Conservation (phyloP, 2,329 filamentous ascomycete genomes). For the Stagonosporopsis cucurbitacearum region DNA sequence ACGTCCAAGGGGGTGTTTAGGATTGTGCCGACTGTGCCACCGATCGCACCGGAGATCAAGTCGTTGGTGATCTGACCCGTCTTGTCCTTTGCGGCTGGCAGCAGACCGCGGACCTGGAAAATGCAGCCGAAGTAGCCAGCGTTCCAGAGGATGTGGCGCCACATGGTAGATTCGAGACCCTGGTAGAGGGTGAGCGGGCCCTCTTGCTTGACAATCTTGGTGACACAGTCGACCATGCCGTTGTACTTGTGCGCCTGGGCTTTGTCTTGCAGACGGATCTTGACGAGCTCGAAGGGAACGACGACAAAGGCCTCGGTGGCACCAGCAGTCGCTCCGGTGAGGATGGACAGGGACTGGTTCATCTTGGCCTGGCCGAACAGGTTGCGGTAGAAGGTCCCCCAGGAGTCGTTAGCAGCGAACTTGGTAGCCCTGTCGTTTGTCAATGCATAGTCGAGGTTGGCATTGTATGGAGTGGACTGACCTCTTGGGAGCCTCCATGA, state of each 20-base stretch:
- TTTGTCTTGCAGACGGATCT: slow-evolving; percentile 96
- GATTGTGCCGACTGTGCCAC: slow-evolving; percentile 89
- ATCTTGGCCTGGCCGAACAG: slow-evolving; percentile 84
- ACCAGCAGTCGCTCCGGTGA: slow-evolving; percentile 93
- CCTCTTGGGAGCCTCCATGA: slow-evolving; percentile 96
- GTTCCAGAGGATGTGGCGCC: slow-evolving; percentile 95
- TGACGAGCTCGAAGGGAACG: slow-evolving; percentile 97
- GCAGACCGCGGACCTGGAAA: slow-evolving; percentile 87
- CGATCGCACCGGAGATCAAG: slow-evolving; percentile 81
- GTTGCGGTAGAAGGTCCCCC: slow-evolving; percentile 92
- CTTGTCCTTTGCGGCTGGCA: slow-evolving; percentile 84
- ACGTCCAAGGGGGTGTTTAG: slow-evolving; percentile 97
- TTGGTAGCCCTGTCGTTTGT: slow-evolving; percentile 76
- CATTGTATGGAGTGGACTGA: slow-evolving; percentile 24
- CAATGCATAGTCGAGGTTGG: slow-evolving; percentile 1
- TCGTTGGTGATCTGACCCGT: slow-evolving; percentile 83
- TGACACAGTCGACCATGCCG: slow-evolving; percentile 79
- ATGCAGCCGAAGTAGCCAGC: slow-evolving; percentile 98
- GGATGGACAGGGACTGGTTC: slow-evolving; percentile 87
- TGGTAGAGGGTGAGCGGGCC: slow-evolving; percentile 92
- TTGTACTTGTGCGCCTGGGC: slow-evolving; percentile 88
- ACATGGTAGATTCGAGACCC: slow-evolving; percentile 93
- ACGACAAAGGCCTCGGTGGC: slow-evolving; percentile 97
- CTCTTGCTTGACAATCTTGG: slow-evolving; percentile 83
- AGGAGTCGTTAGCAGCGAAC: slow-evolving; percentile 98